Base-by-base conservation (phyloP, 805 yeast species). In the Kodamaea jinghongensis region DNA sequence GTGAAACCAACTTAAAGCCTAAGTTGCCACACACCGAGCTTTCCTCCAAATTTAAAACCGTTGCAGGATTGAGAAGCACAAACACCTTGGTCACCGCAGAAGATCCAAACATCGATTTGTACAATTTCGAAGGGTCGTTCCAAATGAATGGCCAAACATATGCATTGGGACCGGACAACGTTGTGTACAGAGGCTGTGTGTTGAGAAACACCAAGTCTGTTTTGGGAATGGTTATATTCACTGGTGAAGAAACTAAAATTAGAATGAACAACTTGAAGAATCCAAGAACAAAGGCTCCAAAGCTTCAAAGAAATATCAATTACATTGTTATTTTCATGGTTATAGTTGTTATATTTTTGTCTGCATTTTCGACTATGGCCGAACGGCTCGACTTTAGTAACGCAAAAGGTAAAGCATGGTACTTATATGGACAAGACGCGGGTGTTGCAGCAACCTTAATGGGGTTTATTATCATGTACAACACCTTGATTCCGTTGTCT, bases 391-490 rank as follows among this genome's bases (percentile, higher is more conserved):
- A 63, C 20, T 74, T 73, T 52, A 58, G 68, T 7, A 54, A 57
- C 5, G 55, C 65, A 26, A 63, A 66, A 32, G 66, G 70, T 23
- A 65, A 57, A 25, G 59, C 64, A 15, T 89, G 97, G 97, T 95
- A 90, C 55, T 60, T 89, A 17, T 63, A 66, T 33, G 77, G 75
- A 3, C 71, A 78, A 50, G 93, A 86, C 49, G 96, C 83, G 0
- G 95, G 96, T 15, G 75, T 79, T 14, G 91, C 95, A 2, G 85
- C 96, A 1, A 86, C 95, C 0, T 73, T 93, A 36, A 90, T 93
- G 96, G 89, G 98, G 2, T 95, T 86, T 61, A 83, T 93, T 47
- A 91, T 93, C 69, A 91, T 93, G 98, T 91, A 84, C 67, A 93
- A 93, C 59, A 93, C 99, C 0, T 75, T 93, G 67, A 93, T 93